Evolutionary conservation across 192 early-diverging fungal genomes (phyloP), one percentile per base, ranked within the genome.

Genomic region (Globomyces pollinis-pini): DNA sequence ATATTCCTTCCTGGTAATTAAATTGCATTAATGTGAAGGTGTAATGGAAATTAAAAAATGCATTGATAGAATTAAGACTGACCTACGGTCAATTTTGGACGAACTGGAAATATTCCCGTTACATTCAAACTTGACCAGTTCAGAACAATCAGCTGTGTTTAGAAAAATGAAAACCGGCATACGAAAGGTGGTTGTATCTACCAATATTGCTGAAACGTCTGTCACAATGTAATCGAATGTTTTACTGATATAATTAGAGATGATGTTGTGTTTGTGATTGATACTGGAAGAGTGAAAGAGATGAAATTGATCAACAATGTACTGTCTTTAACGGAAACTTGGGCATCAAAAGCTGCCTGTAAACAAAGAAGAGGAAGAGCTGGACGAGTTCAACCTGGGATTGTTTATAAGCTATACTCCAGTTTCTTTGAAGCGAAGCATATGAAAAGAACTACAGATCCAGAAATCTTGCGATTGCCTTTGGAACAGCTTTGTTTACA

Each of bases 401-500:
- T 82, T 0, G 93, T 90, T 60, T 93, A 47, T 42, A 72, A 73
- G 52, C 68, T 77, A 0, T 77, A 63, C 41, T 57, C 65, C 6
- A 61, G 53, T 21, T n/a, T 33, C 7, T 58, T 72, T 18, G 70
- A 73, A 50, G 12, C 57, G 26, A 50, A 21, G 7, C 29, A 58
- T 77, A 74, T 79, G 29, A 62, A 68, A 20, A 50, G 57, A 0
- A 75, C 86, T n/a, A 67, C 76, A 4, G 75, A 73, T 28, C 91
- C 93, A 9, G 93, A 96, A 71, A 84, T 96, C 18, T 61, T 86
- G 47, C 78, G 90, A 11, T 77, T 83, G 33, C 89, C 91, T 12
- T 66, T 96, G 13, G 91, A 93, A 59, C 89, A 94, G 38, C 75
- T 91, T 12, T 90, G 89, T 79, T 18, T 81, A 85, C 71, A 87